Evolutionary conservation across 495 filamentous ascomycete species (phyloP).

Genomic region (Clavariopsis aquatica): DNA sequence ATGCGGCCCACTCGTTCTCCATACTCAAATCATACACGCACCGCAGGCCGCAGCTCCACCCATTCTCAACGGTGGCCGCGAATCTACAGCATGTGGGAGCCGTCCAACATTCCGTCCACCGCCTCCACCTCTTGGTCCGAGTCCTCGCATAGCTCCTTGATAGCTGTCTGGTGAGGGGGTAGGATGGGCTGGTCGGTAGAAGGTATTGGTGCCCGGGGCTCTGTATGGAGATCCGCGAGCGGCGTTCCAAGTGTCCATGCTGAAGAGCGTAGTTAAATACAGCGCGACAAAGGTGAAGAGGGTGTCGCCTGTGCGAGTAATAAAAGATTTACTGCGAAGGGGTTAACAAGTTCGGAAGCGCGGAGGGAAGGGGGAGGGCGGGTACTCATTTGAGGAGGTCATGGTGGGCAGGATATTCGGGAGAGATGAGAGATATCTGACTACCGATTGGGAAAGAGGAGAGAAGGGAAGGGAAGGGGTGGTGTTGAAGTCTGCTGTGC

Average conservation of each 20-base stretch:
- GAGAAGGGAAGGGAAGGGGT: background rate
- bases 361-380: background rate
- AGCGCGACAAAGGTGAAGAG: slow-evolving; percentile 33
- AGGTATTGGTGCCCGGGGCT: slow-evolving; percentile 10
- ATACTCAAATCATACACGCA: slow-evolving; percentile 17
- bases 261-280: slow-evolving; percentile 36
- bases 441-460: background rate
- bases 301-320: slow-evolving; percentile 9
- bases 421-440: too few species aligned
- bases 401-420: background rate
- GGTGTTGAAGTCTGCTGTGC: background rate
- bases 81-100: slow-evolving; percentile 9
- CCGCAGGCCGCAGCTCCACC: slow-evolving; percentile 20
- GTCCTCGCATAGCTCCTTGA: slow-evolving; percentile 12
- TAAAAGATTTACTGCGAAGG: slow-evolving; percentile 12
- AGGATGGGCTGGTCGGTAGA: slow-evolving; percentile 18
- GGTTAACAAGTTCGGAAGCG: slow-evolving; percentile 10
- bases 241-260: slow-evolving; percentile 33
- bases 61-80: slow-evolving; percentile 22
- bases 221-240: slow-evolving; percentile 25
- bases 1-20: background rate
- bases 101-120: slow-evolving; percentile 7
- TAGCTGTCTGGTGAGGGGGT: slow-evolving; percentile 16
- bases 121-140: background rate
- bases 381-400: slow-evolving; percentile 8